These are phyloP conservation scores for Boletus rex-veris DNA, from an alignment of 768 basidiomycete species.

Conservation along the genomic window DNA sequence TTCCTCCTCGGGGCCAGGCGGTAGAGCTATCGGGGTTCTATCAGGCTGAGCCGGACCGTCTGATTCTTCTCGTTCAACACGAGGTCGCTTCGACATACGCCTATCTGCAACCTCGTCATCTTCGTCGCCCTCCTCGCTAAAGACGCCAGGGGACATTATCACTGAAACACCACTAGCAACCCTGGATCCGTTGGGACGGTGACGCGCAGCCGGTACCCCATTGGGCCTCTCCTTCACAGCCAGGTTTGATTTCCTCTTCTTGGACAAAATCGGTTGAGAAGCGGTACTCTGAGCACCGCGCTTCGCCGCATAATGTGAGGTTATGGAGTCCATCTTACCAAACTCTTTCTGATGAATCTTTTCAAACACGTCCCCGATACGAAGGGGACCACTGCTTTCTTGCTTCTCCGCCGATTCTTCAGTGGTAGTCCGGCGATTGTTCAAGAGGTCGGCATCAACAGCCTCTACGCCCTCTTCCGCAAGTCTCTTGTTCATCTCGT, in stretches of 20 bases:
- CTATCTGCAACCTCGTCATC: slow-evolving; percentile 38
- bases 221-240: slow-evolving; percentile 33
- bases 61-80: slow-evolving; percentile 33
- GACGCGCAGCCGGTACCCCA: slow-evolving; percentile 8
- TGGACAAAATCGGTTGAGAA: slow-evolving; percentile 25
- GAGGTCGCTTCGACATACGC: slow-evolving; percentile 44
- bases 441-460: slow-evolving; percentile 45
- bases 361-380: slow-evolving; percentile 44
- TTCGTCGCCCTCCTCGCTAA: slow-evolving; percentile 51
- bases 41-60: slow-evolving; percentile 25
- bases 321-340: slow-evolving; percentile 76
- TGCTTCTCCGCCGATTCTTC: slow-evolving; percentile 2
- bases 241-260: slow-evolving; percentile 52
- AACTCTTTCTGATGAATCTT: slow-evolving; percentile 64
- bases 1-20: slow-evolving; percentile 26
- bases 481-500: slow-evolving; percentile 79
- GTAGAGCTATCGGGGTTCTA: slow-evolving; percentile 35
- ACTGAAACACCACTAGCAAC: slow-evolving; percentile 24
- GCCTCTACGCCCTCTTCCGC: slow-evolving; percentile 52
- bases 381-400: slow-evolving; percentile 23
- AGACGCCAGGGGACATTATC: slow-evolving; percentile 51
- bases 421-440: slow-evolving; percentile 20
- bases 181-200: slow-evolving; percentile 25
- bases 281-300: slow-evolving; percentile 26
- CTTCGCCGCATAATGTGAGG: slow-evolving; percentile 46